Percentiles rank a stretch among this genome's conserved stretches.
Evolutionary conservation across 345 rosid genomes (phyloP).

Genomic region (Bruguiera gymnorhiza): DNA sequence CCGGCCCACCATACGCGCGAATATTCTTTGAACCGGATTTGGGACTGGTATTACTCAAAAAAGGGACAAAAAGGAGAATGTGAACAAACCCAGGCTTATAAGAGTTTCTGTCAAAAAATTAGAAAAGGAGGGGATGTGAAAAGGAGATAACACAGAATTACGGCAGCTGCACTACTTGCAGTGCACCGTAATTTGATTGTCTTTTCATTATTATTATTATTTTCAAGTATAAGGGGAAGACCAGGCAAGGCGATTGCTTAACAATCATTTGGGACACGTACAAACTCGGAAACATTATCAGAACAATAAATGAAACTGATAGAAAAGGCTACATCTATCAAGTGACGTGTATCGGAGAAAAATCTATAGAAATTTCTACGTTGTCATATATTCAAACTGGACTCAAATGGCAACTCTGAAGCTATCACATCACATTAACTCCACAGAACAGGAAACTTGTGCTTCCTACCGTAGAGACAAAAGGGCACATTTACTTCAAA

Average conservation of each 20-base stretch:
- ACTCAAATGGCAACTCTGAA: conserved; percentile 2
- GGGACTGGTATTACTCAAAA: too few species aligned
- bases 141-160: too few species aligned
- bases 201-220: too few species aligned
- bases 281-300: conserved; percentile 10
- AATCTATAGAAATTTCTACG: conserved; percentile 23
- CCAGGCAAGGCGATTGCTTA: background rate
- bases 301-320: background rate
- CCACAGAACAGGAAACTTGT: conserved; percentile 7
- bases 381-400: conserved; percentile 23
- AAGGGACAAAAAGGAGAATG: too few species aligned
- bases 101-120: too few species aligned
- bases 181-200: too few species aligned
- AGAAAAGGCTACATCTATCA: conserved; percentile 9
- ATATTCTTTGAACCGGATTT: too few species aligned
- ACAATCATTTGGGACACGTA: conserved; percentile 7
- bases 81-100: too few species aligned
- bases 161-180: too few species aligned
- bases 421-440: background rate
- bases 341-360: conserved; percentile 21
- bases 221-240: background rate
- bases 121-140: too few species aligned
- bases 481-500: background rate
- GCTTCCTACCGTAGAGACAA: conserved; percentile 1
- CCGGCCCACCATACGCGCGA: too few species aligned